Evolutionary conservation across 139 green algal genomes (phyloP), one percentile per base, ranked within the genome.

Genomic region (Astrephomene gubernaculifera): DNA sequence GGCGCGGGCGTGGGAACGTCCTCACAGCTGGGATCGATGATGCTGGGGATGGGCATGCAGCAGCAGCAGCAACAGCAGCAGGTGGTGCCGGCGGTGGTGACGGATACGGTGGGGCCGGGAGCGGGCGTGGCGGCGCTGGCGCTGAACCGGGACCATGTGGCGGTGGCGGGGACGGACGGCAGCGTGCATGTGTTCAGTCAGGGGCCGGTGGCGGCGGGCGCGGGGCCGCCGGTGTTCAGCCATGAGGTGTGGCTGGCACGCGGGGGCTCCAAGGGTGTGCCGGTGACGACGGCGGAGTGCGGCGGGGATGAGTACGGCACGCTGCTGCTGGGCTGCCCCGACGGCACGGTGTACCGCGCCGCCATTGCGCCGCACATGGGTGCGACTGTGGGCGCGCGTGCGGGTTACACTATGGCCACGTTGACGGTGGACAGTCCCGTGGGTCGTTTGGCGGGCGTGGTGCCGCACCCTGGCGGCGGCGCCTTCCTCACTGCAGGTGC

Each of bases 401-500:
- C n/a, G 2, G 78, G 63, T 43, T 53, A 64, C 64, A 84, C 78
- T n/a, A 39, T 54, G 10, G 63, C 78, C 6, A 43, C 41, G 6
- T 63, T 35, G 63, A 29, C 52, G 25, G 63, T 4, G 17, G 83
- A 93, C 44, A 83, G 31, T 53, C 90, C 87, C 57, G 81, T 86
- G 25, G 90, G 90, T 2, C 31, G 54, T 0, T 76, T 93, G 25
- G 75, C 73, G 24, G 90, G 79, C 33, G 29, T 91, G 22, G 83
- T 68, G 33, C 36, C 86, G 45, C 83, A 89, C 44, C 88, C 90
- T 8, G 65, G 52, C 49, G 80, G 71, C 8, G 71, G 71, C 29
- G 73, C 68, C 43, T 49, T 93, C 45, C 14, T 90, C 24, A 90
- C 81, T 24, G 84, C 71, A 17, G 90, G 90, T 14, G 41, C 39